Base-by-base conservation (phyloP, 2,329 filamentous ascomycete genomes). In the Lachnellula subtilissima region DNA sequence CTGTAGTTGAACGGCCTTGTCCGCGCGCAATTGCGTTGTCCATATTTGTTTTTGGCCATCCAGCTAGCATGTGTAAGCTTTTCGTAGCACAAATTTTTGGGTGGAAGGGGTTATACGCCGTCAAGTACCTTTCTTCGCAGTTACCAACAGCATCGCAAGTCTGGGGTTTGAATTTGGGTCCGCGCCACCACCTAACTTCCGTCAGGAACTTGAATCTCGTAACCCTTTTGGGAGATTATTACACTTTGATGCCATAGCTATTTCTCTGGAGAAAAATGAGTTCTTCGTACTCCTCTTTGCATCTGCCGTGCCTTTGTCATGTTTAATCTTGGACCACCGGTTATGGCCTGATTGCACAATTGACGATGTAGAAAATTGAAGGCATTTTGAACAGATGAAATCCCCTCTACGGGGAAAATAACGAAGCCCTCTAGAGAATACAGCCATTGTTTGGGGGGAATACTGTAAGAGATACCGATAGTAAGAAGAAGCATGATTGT, bases 261-360 rank as follows among this genome's bases (percentile, higher is more conserved):
- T 87, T 58, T 87, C 83, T 63, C 89, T 86, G 22, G 86, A 80
- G 65, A 95, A 81, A 46, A 78, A 72, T 48, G 80, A 82, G 32
- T 91, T 86, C 64, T 86, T 79, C 45, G 80, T 81, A 73, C 85
- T 90, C 73, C 92, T 96, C 65, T 86, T 86, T 57, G 80, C 81
- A 72, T 99, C 94, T 56, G 86, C 88, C 59, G 87, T 89, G 51
- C 87, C 91, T 73, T 99, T 99, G 72, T 94, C 91, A 72, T 97
- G 94, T 69, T 87, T 89, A 74, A 97, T 97, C 68, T 94, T 96
- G 56, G 91, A 91, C 94, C 94, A 99, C 71, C 91, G 88, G 73
- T 87, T 96, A 74, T 96, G 91, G 14, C 91, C 91, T 23, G 87
- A 86, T 58, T 74, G 73, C 14, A 73, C 67, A 7, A 65, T 56